phyloP scores from a whole-genome alignment of 2,329 filamentous ascomycete species.

The Colletotrichum abscissum region DNA sequence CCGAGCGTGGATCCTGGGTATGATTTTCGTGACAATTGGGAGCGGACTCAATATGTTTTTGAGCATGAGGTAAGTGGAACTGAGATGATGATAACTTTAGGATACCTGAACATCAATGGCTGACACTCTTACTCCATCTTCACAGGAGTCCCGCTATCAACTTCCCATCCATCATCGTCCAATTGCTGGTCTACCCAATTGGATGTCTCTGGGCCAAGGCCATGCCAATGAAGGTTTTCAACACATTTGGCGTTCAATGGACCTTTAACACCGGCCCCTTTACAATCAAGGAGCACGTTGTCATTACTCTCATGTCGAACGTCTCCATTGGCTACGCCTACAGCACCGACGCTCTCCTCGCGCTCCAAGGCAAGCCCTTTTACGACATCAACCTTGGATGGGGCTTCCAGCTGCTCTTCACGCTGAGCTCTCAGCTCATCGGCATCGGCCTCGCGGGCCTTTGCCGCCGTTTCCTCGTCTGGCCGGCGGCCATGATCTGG shows the following conservation, averaged over 20 bases:
- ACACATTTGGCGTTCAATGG: constrained; percentile 48
- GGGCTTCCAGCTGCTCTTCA: constrained; percentile 67
- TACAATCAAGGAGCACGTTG: constrained; percentile 60
- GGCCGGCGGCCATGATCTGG: constrained; percentile 72
- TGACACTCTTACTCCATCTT: constrained; percentile 42
- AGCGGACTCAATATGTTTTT: constrained; percentile 42
- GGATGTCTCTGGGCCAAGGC: constrained; percentile 56
- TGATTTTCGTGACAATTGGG: constrained; percentile 57
- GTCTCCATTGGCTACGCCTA: constrained; percentile 61
- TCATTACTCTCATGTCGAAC: constrained; percentile 61
- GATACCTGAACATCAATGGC: constrained; percentile 2
- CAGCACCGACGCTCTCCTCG: constrained; percentile 52
- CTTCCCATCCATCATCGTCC: constrained; percentile 48
- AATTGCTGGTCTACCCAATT: constrained; percentile 55
- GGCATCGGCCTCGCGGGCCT: constrained; percentile 71
- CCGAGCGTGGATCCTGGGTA: constrained; percentile 55
- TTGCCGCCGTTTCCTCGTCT: constrained; percentile 66
- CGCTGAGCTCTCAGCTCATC: constrained; percentile 68
- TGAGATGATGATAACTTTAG: constrained; percentile 9
- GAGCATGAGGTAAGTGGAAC: constrained; percentile 22
- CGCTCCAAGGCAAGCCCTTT: constrained; percentile 54
- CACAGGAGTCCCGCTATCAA: constrained; percentile 40
- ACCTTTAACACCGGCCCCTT: constrained; percentile 53
- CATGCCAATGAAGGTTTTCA: constrained; percentile 54
- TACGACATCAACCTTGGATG: constrained; percentile 62